Evolutionary conservation across 225 moss, liverwort and hornwort species (phyloP), one percentile per base, ranked within the genome.

Genomic region (Climacium dendroides): DNA sequence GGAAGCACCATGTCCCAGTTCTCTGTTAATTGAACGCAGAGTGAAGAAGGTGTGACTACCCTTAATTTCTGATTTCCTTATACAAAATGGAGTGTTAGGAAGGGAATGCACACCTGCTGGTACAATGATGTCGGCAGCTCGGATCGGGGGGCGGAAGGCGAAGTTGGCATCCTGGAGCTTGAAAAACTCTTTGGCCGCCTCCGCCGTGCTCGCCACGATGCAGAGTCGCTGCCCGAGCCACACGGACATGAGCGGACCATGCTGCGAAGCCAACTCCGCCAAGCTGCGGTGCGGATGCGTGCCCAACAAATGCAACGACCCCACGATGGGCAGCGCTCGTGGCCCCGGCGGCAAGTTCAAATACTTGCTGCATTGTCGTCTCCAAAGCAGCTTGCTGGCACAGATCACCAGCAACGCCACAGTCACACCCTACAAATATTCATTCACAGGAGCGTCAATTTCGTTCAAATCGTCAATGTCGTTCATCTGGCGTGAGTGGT

Each of bases 111-210:
- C 60, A 84, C 82, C 87, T 34, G 1, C 55, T 7, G 87, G 82
- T 9, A 74, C 1, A 18, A 82, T 5, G 45, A 87, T 20, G 3
- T 87, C 75, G 6, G 22, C 75, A 9, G 57, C 12, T 18, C n/a
- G 82, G 3, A 1, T 5, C 5, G 26, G 1, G 6, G 82, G 43
- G 2, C 89, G 85, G 6, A 52, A 22, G 32, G 75, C 39, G 67
- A 86, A 86, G 60, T 86, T 86, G 76, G 69, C 48, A 19, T 86
- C 89, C 53, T 89, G 86, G 52, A 77, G 30, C 66, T 86, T 86
- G 22, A 84, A 84, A 54, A 90, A 87, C 87, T 90, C 90, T 76
- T 72, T 84, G 34, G 90, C 90, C 5, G 54, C 61, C 28, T 90
- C 84, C 1, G 84, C 9, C 4, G 87, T 34, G 26, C 78, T 48